These are phyloP conservation scores for Kurtzmaniella quercitrusa DNA, from an alignment of 1,139 yeast species.

Conservation along the genomic window DNA sequence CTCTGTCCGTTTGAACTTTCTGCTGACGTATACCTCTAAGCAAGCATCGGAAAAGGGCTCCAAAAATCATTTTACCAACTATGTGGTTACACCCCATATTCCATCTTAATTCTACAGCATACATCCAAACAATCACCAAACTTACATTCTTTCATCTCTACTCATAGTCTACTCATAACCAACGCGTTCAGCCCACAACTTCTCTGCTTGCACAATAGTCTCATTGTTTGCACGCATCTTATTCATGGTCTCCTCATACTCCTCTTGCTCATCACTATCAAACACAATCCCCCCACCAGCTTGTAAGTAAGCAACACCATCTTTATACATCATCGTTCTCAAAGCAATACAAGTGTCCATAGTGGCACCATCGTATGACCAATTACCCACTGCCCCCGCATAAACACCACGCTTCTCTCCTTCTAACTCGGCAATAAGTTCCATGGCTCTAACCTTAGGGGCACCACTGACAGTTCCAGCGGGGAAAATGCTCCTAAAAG, in stretches of 20 bases:
- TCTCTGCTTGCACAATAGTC: conserved; percentile 87
- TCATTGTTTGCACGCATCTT: conserved; percentile 92
- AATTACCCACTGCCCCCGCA: conserved; percentile 99
- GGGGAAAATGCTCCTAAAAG: conserved; percentile 94
- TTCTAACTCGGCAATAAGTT: conserved; percentile 83
- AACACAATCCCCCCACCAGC: conserved; percentile 98
- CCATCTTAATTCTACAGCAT: too few species aligned
- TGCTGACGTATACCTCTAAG: too few species aligned
- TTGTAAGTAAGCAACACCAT: conserved; percentile 86
- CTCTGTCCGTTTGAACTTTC: too few species aligned
- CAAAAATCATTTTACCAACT: too few species aligned
- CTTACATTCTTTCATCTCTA: too few species aligned
- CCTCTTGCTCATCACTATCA: conserved; percentile 94
- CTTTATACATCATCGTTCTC: conserved; percentile 93
- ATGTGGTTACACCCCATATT: too few species aligned
- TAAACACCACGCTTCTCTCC: conserved; percentile 92
- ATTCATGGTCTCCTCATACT: conserved; percentile 93
- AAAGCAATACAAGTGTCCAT: conserved; percentile 98
- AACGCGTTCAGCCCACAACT: conserved; percentile 59
- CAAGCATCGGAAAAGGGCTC: too few species aligned
- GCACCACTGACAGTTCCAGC: conserved; percentile 99
- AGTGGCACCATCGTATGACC: conserved; percentile 89
- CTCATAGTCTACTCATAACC: conserved; percentile 16
- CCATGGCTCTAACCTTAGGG: conserved; percentile 96
- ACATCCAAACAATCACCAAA: too few species aligned